Base-by-base conservation (phyloP, 768 basidiomycete genomes). In the Xanthoconium purpureum region DNA sequence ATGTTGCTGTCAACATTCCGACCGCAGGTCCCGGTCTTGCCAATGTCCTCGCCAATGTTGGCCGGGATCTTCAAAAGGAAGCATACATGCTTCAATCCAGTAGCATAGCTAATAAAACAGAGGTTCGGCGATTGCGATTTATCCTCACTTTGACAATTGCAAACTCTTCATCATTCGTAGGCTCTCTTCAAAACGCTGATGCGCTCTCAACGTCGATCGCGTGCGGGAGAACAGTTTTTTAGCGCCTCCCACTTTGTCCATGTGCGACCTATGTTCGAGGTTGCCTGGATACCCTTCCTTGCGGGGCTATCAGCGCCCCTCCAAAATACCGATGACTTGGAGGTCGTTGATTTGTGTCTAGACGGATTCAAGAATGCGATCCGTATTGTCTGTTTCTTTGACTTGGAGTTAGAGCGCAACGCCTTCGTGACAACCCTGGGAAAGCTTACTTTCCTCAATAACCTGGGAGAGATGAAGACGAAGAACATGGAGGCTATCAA, bases 401-500 rank as follows among this genome's bases (percentile, higher is more conserved):
- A 98, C 66, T 79, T 98, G 61, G 97, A 98, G 70, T 78, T 99
- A 40, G 94, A 98, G 70, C 85, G 97, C n/a, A 98, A 98, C 66
- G 97, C 95, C 1, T 99, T 98, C 68, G 94, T 99, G 44, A 94
- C 95, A 18, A 99, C 97, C 0, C 78, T 99, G 18, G 87, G 81
- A 37, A 99, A 98, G 71, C 98, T 98, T 72, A 99, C 97, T 0
- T 97, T 97, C 80, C 78, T 98, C 60, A 98, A 91, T 72, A 98
- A 99, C 67, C 75, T 98, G 6, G 94, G 94, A 52, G 97, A 98
- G 77, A 99, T 99, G 97, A 95, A 94, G 75, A 81, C 92, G 35
- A 98, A 98, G 78, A 98, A 98, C 68, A 97, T 99, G 85, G 97
- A 98, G 69, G 97, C 96, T 7, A 98, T 99, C 76, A 98, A 98